Evolutionary conservation across 2,329 filamentous ascomycete species (phyloP), one percentile per base, ranked within the genome.

Genomic region (Dendryphion nanum): DNA sequence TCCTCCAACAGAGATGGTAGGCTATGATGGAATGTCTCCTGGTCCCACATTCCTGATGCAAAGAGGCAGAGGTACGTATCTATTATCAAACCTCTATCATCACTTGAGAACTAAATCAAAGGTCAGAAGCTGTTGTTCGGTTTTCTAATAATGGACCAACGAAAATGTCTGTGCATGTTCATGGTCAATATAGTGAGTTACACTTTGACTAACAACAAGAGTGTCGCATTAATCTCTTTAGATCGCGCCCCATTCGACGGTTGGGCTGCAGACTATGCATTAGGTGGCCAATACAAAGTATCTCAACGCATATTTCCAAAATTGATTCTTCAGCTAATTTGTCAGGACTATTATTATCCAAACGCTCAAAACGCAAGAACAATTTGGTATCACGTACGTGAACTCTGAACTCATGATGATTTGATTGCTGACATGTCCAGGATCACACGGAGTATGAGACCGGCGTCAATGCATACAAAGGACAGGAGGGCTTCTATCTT

Each of bases 321-420:
- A 26, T 26, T 2, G 10, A n/a, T 26, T 10, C 23, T 8, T 10
- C 10, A 26, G 10, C 26, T 23, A 16, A 15, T 34, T 19, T 5
- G 4, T 16, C 19, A 49, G 55, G 79, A 81, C 44, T 81, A 82
- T 55, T 82, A 80, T 55, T 82, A 79, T 47, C 77, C 78, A 7
- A 82, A 81, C 52, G 62, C 56, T 12, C 72, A 80, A 51, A 68
- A 66, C 26, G 75, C 70, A 2, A 69, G 78, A 24, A 68, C 75
- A 0, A 64, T 80, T 19, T 82, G 78, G 78, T 81, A 81, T 46
- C 77, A 81, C 47, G 57, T 59, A 33, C 45, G 74, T 73, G 3
- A 26, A 10, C n/a, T 26, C 23, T n/a, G 43, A 65, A 68, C 39
- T 64, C 67, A 12, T 55, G 2, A 26, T 26, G 23, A n/a, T n/a